Conservation (phyloP, 73 alveolate genomes). For the Paramecium primaurelia region DNA sequence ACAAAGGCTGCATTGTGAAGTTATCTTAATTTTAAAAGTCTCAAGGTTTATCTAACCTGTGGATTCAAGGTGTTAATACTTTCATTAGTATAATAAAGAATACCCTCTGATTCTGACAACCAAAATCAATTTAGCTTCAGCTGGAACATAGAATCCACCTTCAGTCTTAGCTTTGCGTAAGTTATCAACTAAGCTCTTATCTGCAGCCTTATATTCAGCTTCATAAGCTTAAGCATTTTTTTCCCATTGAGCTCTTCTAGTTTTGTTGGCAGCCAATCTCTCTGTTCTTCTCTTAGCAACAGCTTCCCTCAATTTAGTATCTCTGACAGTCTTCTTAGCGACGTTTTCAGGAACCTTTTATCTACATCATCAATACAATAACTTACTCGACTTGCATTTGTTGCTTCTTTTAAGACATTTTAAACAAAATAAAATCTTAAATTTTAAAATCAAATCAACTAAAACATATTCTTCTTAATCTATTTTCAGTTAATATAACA, state of each 20-base stretch:
- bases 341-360: slow-evolving; percentile 54
- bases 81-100: slow-evolving; percentile 30
- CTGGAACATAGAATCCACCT: slow-evolving; percentile 66
- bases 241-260: slow-evolving; percentile 51
- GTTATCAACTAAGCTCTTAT: slow-evolving; percentile 56
- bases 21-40: slow-evolving; percentile 90
- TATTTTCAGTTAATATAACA: not conserved
- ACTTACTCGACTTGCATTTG: slow-evolving; percentile 30
- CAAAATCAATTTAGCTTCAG: slow-evolving; percentile 62
- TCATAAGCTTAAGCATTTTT: slow-evolving; percentile 56
- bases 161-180: slow-evolving; percentile 53
- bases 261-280: slow-evolving; percentile 44
- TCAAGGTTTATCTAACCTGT: slow-evolving; percentile 78
- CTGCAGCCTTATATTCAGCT: slow-evolving; percentile 52
- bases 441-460: slow-evolving; percentile 23
- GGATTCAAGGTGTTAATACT: slow-evolving; percentile 88
- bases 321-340: slow-evolving; percentile 31
- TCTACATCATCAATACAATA: not conserved
- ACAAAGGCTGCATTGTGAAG: slow-evolving; percentile 92
- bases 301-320: slow-evolving; percentile 47
- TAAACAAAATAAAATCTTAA: slow-evolving; percentile 10
- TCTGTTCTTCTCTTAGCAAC: slow-evolving; percentile 42
- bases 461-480: not conserved
- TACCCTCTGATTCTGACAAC: slow-evolving; percentile 71
- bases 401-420: not conserved